Evolutionary conservation across 495 filamentous ascomycete genomes (phyloP).

Genomic region (Aspergillus coremiiformis): DNA sequence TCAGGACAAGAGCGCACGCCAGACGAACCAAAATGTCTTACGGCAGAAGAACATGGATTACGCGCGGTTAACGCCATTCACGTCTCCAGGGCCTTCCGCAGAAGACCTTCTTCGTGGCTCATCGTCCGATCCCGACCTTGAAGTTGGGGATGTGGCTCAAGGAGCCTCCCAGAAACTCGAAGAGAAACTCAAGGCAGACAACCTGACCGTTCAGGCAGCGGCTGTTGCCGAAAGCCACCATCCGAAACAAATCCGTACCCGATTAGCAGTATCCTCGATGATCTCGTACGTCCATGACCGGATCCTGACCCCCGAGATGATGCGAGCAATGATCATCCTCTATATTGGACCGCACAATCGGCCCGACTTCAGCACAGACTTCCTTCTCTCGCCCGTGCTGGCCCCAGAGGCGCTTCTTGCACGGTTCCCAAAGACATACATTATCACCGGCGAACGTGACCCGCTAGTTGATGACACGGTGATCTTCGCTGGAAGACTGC

Average conservation of each 20-base stretch:
- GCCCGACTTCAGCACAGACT: slow-evolving; percentile 88
- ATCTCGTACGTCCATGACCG: slow-evolving; percentile 97
- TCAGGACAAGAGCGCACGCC: slow-evolving; percentile 68
- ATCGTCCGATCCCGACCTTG: slow-evolving; percentile 29
- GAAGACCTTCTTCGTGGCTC: slow-evolving; percentile 28
- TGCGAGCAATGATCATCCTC: slow-evolving; percentile 97
- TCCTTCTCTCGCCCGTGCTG: slow-evolving; percentile 78
- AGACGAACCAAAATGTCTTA: slow-evolving; percentile 68
- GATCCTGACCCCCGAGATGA: slow-evolving; percentile 93
- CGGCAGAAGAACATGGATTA: slow-evolving; percentile 70
- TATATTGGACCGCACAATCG: slow-evolving; percentile 91
- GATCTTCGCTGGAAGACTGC: slow-evolving; percentile 82
- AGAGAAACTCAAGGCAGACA: slow-evolving; percentile 19
- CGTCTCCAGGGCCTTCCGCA: slow-evolving; percentile 62
- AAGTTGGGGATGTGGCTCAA: slow-evolving; percentile 24
- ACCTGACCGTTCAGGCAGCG: slow-evolving; percentile 22
- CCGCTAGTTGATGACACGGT: slow-evolving; percentile 95
- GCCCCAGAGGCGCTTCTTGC: slow-evolving; percentile 78
- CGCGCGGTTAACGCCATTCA: slow-evolving; percentile 47
- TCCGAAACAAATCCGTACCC: slow-evolving; percentile 67
- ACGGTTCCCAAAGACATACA: slow-evolving; percentile 82
- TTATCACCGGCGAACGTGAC: slow-evolving; percentile 91
- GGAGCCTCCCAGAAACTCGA: slow-evolving; percentile 23
- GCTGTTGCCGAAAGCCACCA: slow-evolving; percentile 42
- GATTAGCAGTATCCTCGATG: slow-evolving; percentile 88